Conservation (phyloP, 1,284 basidiomycete species). For the Trametes pubescens region DNA sequence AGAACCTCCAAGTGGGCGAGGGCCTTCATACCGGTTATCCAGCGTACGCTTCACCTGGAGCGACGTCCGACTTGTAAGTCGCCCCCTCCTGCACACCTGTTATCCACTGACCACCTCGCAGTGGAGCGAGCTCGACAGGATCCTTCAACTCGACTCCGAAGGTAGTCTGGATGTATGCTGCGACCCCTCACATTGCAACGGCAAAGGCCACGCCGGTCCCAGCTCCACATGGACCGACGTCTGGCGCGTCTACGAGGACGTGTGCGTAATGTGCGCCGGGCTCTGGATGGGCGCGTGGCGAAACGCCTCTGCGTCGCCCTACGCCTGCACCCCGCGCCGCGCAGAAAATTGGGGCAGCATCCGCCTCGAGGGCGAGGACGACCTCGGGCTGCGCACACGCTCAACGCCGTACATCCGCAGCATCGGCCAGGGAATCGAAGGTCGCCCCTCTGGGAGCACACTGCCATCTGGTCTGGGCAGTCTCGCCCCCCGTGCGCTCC, state of each 20-base stretch:
- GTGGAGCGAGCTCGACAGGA: slow-evolving; percentile 79
- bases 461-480: slow-evolving; percentile 18
- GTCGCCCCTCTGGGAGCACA: slow-evolving; percentile 41
- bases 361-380: slow-evolving; percentile 68
- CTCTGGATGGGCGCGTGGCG: slow-evolving; percentile 76
- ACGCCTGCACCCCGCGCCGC: slow-evolving; percentile 48
- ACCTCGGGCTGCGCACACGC: slow-evolving; percentile 24
- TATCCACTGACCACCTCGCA: slow-evolving; percentile 36
- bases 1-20: slow-evolving; percentile 46
- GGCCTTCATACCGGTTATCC: slow-evolving; percentile 62
- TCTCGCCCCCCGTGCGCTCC: slow-evolving; percentile 31
- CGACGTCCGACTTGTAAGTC: slow-evolving; percentile 72
- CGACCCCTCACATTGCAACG: slow-evolving; percentile 30
- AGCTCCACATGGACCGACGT: slow-evolving; percentile 70
- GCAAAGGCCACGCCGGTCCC: slow-evolving; percentile 40
- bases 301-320: slow-evolving; percentile 54
- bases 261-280: slow-evolving; percentile 79
- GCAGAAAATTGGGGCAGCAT: slow-evolving; percentile 60
- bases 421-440: slow-evolving; percentile 76
- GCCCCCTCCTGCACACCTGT: background rate
- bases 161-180: slow-evolving; percentile 32
- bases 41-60: slow-evolving; percentile 80
- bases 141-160: slow-evolving; percentile 61
- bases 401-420: slow-evolving; percentile 55
- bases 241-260: slow-evolving; percentile 83